Evolutionary conservation across 495 filamentous ascomycete species (phyloP).

Genomic region (Aspergillus ostianus): DNA sequence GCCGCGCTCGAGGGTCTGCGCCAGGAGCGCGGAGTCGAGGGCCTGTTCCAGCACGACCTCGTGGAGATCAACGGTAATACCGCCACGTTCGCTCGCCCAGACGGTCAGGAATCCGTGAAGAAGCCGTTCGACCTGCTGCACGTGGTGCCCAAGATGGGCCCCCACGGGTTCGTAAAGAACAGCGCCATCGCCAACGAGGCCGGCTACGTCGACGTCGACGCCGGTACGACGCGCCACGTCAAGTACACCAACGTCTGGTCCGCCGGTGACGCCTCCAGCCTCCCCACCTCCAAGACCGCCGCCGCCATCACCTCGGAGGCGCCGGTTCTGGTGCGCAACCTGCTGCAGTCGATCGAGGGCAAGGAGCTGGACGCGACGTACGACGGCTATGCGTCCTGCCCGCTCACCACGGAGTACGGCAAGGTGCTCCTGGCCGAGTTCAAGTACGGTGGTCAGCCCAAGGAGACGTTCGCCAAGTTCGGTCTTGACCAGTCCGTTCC

Average conservation of each 20-base stretch:
- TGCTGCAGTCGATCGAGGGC: slow-evolving; percentile 53
- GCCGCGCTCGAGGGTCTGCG: slow-evolving; percentile 59
- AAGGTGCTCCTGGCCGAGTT: slow-evolving; percentile 71
- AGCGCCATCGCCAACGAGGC: slow-evolving; percentile 56
- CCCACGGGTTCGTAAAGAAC: slow-evolving; percentile 58
- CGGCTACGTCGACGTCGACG: slow-evolving; percentile 64
- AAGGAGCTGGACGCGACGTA: slow-evolving; percentile 52
- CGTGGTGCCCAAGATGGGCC: slow-evolving; percentile 61
- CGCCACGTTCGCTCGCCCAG: slow-evolving; percentile 50
- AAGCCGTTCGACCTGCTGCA: slow-evolving; percentile 61
- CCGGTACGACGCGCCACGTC: slow-evolving; percentile 57
- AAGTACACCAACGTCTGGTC: slow-evolving; percentile 67
- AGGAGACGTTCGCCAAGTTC: slow-evolving; percentile 63
- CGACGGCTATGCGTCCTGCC: slow-evolving; percentile 70
- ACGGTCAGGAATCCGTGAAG: slow-evolving; percentile 44
- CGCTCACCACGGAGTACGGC: slow-evolving; percentile 61
- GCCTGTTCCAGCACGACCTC: slow-evolving; percentile 65
- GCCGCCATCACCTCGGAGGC: slow-evolving; percentile 65
- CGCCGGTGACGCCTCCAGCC: slow-evolving; percentile 63
- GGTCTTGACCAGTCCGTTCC: slow-evolving; percentile 59
- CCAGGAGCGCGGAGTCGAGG: slow-evolving; percentile 61
- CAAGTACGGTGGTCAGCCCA: slow-evolving; percentile 68
- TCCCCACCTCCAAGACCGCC: slow-evolving; percentile 68
- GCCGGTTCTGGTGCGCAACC: slow-evolving; percentile 57
- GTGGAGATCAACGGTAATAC: slow-evolving; percentile 57